These are phyloP conservation scores for Styphnolobium japonicum DNA, from an alignment of 306 rosid genomes.

Conservation along the genomic window DNA sequence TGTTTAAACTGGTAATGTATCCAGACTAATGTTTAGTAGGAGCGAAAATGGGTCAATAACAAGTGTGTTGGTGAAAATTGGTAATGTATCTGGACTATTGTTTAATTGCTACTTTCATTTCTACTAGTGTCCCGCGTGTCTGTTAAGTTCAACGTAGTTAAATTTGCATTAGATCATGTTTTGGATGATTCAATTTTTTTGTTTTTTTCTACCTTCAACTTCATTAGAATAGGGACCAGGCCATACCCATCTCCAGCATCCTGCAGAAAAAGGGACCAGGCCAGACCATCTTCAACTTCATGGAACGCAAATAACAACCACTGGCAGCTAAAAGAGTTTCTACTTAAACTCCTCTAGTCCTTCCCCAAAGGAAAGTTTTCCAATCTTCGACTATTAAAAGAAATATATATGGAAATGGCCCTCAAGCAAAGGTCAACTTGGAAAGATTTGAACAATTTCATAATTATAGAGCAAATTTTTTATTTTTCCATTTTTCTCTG, in stretches of 20 bases:
- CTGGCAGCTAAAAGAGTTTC: not conserved
- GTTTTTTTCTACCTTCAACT: not conserved
- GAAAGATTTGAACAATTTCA: not conserved
- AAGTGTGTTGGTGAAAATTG: too few species aligned
- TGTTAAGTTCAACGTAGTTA: too few species aligned
- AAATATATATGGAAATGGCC: too few species aligned
- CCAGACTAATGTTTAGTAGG: too few species aligned
- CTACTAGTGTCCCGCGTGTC: too few species aligned
- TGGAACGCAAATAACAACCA: not conserved
- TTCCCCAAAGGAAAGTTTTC: too few species aligned
- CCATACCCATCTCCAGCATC: not conserved
- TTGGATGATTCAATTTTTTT: not conserved
- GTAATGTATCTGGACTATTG: too few species aligned
- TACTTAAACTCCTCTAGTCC: not conserved
- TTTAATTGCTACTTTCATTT: too few species aligned
- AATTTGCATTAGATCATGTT: not conserved
- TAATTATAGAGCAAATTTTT: not conserved
- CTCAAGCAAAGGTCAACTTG: not conserved
- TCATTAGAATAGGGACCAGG: not conserved
- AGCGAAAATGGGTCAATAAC: too few species aligned
- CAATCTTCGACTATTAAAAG: too few species aligned
- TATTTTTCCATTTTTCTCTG: not conserved
- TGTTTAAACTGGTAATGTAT: too few species aligned
- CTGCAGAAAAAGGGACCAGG: not conserved
- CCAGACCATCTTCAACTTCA: not conserved